Conservation (phyloP, 345 rosid species). For the Gossypium anomalum region DNA sequence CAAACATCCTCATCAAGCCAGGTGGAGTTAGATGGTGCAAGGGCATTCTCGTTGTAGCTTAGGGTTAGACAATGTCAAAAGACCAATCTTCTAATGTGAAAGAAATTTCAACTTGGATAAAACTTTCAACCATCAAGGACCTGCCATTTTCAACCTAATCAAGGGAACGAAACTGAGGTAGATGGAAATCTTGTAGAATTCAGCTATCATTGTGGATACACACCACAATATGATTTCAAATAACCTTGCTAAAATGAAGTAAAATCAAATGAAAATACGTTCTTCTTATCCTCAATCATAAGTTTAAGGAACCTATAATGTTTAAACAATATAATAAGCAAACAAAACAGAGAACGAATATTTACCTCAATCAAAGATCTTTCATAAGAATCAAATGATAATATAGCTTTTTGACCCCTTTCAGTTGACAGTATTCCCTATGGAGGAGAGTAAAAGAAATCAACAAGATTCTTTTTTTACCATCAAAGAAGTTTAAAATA, state of each 20-base stretch:
- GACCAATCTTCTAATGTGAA: background rate
- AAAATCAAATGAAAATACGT: background rate
- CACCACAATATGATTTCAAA: background rate
- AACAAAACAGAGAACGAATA: constrained; percentile 4
- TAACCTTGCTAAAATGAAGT: background rate
- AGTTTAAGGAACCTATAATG: background rate
- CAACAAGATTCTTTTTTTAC: constrained; percentile 13
- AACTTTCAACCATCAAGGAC: background rate
- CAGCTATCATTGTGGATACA: background rate
- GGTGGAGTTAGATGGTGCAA: background rate
- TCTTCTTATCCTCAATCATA: background rate
- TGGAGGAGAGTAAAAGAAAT: constrained; percentile 11
- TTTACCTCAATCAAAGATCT: constrained; percentile 80
- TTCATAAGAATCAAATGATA: constrained; percentile 63
- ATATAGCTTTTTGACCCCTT: constrained; percentile 70
- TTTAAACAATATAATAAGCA: background rate
- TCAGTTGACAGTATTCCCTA: constrained; percentile 96
- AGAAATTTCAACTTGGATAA: background rate
- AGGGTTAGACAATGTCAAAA: background rate
- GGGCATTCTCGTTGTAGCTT: background rate
- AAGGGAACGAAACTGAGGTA: background rate
- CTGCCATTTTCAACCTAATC: background rate
- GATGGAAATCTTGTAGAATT: background rate
- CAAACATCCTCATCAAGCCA: background rate
- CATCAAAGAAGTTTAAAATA: background rate